A percentile compares a stretch with the other conserved stretches of the same genome.
Conservation (phyloP, 2,329 filamentous ascomycete species). For the Pseudogymnoascus sp. region DNA sequence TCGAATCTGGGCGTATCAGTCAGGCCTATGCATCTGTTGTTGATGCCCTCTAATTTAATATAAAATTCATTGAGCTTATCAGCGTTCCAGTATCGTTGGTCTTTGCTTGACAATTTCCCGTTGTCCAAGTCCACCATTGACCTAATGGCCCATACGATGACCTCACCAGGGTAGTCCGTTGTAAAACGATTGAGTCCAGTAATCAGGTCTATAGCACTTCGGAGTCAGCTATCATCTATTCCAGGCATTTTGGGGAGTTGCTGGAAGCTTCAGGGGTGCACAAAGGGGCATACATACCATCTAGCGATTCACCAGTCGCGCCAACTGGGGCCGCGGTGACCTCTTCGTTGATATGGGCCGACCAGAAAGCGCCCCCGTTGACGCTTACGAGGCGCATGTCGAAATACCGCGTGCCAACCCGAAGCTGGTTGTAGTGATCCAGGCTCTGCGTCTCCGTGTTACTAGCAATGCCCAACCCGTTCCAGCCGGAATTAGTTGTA, state of each 20-base stretch:
- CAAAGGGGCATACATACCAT: conserved; percentile 22
- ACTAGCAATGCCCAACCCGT: conserved; percentile 33
- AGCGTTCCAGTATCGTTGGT: background rate
- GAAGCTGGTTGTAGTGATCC: conserved; percentile 40
- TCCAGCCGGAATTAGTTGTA: conserved; percentile 28
- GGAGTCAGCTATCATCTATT: background rate
- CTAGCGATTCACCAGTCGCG: background rate
- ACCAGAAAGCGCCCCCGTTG: background rate
- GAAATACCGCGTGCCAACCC: conserved; percentile 29
- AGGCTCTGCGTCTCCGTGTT: conserved; percentile 43
- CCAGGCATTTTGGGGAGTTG: background rate
- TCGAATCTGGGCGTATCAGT: background rate
- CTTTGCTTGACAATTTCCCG: background rate
- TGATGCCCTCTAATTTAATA: background rate
- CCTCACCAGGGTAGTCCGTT: background rate
- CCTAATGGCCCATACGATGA: background rate
- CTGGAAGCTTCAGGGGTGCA: conserved; percentile 30
- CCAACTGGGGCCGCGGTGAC: background rate
- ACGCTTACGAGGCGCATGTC: background rate
- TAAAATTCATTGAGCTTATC: background rate
- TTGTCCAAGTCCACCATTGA: background rate
- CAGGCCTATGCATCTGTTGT: background rate
- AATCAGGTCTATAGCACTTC: background rate
- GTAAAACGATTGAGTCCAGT: background rate
- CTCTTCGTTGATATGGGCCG: background rate